phyloP scores from a whole-genome alignment of 2,329 filamentous ascomycete genomes.

The Neopestalotiopsis clavispora region DNA sequence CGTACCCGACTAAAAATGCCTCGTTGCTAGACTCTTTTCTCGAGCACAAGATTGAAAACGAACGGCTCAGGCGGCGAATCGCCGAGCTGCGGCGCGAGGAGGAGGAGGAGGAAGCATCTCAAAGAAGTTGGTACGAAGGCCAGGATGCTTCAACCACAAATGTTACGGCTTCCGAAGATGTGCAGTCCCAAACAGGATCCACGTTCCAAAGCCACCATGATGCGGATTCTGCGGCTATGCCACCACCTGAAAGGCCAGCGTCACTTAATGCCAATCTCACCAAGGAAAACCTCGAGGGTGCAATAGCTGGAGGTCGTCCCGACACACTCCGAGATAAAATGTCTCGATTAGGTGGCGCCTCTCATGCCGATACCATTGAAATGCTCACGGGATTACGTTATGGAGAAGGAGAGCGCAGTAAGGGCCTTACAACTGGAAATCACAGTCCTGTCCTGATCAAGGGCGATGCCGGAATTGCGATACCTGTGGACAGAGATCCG shows the following conservation, averaged over 20 bases:
- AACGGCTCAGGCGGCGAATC: slow-evolving; percentile 82
- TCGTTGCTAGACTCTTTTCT: slow-evolving; percentile 88
- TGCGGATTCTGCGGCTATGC: slow-evolving; percentile 55
- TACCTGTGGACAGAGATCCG: slow-evolving; percentile 78
- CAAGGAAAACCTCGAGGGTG: slow-evolving; percentile 79
- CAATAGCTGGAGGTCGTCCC: slow-evolving; percentile 65
- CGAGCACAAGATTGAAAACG: slow-evolving; percentile 96
- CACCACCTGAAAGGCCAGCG: slow-evolving; percentile 67
- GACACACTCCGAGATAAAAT: slow-evolving; percentile 87
- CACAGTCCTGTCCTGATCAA: slow-evolving; percentile 80
- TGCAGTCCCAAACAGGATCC: slow-evolving; percentile 37
- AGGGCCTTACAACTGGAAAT: slow-evolving; percentile 86
- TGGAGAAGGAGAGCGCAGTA: slow-evolving; percentile 84
- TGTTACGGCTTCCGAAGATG: slow-evolving; percentile 54
- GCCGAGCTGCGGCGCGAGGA: slow-evolving; percentile 86
- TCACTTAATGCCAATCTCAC: slow-evolving; percentile 73
- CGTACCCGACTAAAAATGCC: slow-evolving; percentile 88
- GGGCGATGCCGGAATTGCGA: slow-evolving; percentile 85
- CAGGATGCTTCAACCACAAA: slow-evolving; percentile 57
- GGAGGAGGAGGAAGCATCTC: slow-evolving; percentile 75
- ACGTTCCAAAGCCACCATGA: slow-evolving; percentile 40
- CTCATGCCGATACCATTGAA: slow-evolving; percentile 86
- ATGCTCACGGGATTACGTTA: slow-evolving; percentile 91
- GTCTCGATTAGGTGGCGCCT: slow-evolving; percentile 77
- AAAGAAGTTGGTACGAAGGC: slow-evolving; percentile 64